Conservation (phyloP, 2,329 filamentous ascomycete species). For the Xylariomycetidae sp. region DNA sequence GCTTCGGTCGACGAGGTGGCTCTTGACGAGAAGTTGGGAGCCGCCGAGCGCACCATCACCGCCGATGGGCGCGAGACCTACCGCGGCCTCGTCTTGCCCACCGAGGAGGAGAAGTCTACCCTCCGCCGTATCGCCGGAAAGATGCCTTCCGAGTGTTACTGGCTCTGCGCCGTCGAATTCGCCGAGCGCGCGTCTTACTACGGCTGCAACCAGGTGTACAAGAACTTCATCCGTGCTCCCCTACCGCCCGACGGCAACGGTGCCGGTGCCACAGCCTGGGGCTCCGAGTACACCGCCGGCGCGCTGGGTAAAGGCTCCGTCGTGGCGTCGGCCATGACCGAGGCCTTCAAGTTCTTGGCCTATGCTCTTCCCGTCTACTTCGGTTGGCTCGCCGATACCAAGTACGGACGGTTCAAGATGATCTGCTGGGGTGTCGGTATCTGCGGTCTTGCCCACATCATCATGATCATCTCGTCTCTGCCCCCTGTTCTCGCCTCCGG, state of each 20-base stretch:
- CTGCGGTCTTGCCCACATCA: constrained; percentile 30
- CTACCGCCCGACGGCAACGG: constrained; percentile 36
- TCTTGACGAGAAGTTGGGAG: constrained; percentile 13
- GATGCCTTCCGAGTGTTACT: constrained; percentile 38
- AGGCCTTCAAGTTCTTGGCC: constrained; percentile 41
- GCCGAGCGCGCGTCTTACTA: constrained; percentile 49
- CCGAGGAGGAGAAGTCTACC: constrained; percentile 38
- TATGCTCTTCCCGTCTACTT: constrained; percentile 41
- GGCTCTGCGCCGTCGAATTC: constrained; percentile 46
- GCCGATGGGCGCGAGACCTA: constrained; percentile 23
- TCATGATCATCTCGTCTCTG: constrained; percentile 29
- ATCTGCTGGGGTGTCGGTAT: constrained; percentile 27
- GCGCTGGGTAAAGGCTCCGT: constrained; percentile 45
- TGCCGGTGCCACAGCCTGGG: constrained; percentile 23
- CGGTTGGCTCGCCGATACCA: constrained; percentile 37
- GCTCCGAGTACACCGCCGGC: constrained; percentile 35
- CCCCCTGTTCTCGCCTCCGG: constrained; percentile 38
- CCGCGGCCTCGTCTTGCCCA: constrained; percentile 33
- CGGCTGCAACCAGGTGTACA: constrained; percentile 43
- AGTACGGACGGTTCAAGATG: constrained; percentile 33
- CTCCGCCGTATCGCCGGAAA: constrained; percentile 42
- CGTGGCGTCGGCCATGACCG: constrained; percentile 39
- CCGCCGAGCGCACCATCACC: constrained; percentile 6
- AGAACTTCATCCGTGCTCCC: constrained; percentile 50
- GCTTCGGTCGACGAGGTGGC: constrained; percentile 16